These are phyloP conservation scores for Microcyclosporella mali DNA, from an alignment of 2,329 filamentous ascomycete species.

Conservation along the genomic window DNA sequence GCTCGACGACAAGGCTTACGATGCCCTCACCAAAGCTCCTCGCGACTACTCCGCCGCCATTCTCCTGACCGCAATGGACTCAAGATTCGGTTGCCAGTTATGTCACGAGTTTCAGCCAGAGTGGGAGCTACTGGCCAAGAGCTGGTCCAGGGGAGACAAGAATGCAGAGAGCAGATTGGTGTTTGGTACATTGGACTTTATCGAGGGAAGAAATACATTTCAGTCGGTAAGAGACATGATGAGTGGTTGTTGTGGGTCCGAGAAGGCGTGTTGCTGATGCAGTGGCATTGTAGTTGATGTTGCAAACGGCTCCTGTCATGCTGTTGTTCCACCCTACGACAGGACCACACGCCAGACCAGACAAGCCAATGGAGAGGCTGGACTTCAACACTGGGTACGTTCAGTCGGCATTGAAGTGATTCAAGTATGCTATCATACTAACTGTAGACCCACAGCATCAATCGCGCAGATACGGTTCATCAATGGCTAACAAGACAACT, in stretches of 20 bases:
- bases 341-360: constrained; percentile 68
- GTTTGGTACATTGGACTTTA: constrained; percentile 82
- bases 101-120: constrained; percentile 91
- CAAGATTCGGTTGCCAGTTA: constrained; percentile 75
- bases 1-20: constrained; percentile 70
- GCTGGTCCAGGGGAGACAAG: constrained; percentile 82
- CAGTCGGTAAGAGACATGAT: constrained; percentile 59
- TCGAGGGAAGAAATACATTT: constrained; percentile 75
- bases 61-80: constrained; percentile 78
- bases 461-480: constrained; percentile 71
- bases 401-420: background rate
- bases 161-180: constrained; percentile 64
- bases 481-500: constrained; percentile 73
- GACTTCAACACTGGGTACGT: constrained; percentile 77
- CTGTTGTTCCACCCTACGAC: constrained; percentile 79
- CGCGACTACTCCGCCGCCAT: constrained; percentile 79
- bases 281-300: constrained; percentile 60
- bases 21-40: constrained; percentile 65
- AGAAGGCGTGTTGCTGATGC: constrained; percentile 17
- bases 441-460: constrained; percentile 48
- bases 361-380: constrained; percentile 65
- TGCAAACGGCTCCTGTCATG: constrained; percentile 90
- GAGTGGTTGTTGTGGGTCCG: background rate
- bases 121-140: constrained; percentile 79
- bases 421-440: background rate